These are phyloP conservation scores for Chaetomiaceae sp. DNA, from an alignment of 2,329 filamentous ascomycete species.

Conservation along the genomic window DNA sequence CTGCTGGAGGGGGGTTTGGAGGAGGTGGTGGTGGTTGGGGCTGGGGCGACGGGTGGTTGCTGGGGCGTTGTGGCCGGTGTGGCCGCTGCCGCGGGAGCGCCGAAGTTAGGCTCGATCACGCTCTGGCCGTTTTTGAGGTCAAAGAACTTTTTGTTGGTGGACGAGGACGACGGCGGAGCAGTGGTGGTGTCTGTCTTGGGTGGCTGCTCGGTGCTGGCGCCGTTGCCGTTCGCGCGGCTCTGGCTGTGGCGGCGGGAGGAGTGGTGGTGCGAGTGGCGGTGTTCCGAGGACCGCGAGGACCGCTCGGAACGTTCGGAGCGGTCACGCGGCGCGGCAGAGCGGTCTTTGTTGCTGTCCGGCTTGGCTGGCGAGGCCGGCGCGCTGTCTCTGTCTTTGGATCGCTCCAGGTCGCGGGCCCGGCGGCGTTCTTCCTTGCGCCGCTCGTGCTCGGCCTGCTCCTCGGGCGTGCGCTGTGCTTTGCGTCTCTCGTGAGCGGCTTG, in stretches of 20 bases:
- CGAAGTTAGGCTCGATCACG: slow-evolving; percentile 27
- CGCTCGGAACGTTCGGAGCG: slow-evolving; percentile 17
- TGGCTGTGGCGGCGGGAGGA: slow-evolving; percentile 26
- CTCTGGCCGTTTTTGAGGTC: slow-evolving; percentile 28
- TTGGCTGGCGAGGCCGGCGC: slow-evolving; percentile 17
- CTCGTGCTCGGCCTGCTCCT: slow-evolving; percentile 43
- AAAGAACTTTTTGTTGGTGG: slow-evolving; percentile 29
- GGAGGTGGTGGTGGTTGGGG: slow-evolving; percentile 11
- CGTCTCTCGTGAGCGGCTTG: slow-evolving; percentile 22
- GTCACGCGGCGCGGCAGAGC: slow-evolving; percentile 17
- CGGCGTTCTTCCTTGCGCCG: slow-evolving; percentile 47
- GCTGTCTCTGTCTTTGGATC: slow-evolving; percentile 19
- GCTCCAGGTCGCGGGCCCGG: slow-evolving; percentile 30
- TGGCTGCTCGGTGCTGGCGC: slow-evolving; percentile 20
- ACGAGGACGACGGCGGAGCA: slow-evolving; percentile 6
- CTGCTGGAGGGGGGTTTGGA: background rate
- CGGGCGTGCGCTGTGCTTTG: slow-evolving; percentile 44
- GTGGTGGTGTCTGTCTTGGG: slow-evolving; percentile 13
- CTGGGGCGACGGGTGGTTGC: slow-evolving; percentile 1
- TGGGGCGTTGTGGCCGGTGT: background rate
- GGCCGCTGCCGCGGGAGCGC: background rate
- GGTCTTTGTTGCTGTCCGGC: slow-evolving; percentile 22
- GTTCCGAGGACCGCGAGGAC: slow-evolving; percentile 19
- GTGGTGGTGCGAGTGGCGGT: slow-evolving; percentile 21
- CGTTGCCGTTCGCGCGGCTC: slow-evolving; percentile 18